A percentile compares a stretch with the other conserved stretches of the same genome.
Evolutionary conservation across 2,329 filamentous ascomycete species (phyloP).

Genomic region (Pseudogymnoascus sp.): DNA sequence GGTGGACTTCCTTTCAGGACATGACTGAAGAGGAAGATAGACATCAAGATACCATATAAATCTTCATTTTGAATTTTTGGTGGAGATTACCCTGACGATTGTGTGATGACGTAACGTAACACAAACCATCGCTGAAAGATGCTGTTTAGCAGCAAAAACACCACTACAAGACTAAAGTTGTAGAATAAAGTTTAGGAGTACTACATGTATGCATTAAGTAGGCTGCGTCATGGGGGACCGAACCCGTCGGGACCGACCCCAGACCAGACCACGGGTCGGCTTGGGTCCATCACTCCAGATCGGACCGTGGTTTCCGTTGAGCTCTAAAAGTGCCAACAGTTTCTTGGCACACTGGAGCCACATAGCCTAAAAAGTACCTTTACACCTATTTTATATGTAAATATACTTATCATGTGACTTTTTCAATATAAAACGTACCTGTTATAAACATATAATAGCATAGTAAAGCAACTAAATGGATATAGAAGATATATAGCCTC

Average conservation of each 20-base stretch:
- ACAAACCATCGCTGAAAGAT: not conserved
- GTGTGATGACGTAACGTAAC: slow-evolving; percentile 6
- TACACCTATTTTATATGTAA: not conserved
- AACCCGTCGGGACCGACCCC: slow-evolving; percentile 1
- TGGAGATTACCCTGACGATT: not conserved
- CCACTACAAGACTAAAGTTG: not conserved
- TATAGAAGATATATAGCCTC: not conserved
- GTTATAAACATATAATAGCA: not conserved
- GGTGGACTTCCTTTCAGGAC: not conserved
- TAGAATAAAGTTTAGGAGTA: not conserved
- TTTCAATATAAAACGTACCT: not conserved
- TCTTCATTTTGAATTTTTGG: not conserved
- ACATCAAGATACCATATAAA: not conserved
- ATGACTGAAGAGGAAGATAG: not conserved
- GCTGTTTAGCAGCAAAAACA: not conserved
- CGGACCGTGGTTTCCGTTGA: not conserved
- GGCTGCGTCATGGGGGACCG: not conserved
- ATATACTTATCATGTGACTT: not conserved
- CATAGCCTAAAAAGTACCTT: not conserved
- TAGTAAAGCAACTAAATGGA: not conserved
- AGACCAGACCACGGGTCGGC: not conserved
- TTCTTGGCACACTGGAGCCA: not conserved
- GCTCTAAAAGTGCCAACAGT: not conserved
- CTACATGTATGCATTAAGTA: not conserved
- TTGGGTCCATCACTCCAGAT: not conserved